Conservation (phyloP, 176 grass and related monocot species). For the Leersia perrieri region DNA sequence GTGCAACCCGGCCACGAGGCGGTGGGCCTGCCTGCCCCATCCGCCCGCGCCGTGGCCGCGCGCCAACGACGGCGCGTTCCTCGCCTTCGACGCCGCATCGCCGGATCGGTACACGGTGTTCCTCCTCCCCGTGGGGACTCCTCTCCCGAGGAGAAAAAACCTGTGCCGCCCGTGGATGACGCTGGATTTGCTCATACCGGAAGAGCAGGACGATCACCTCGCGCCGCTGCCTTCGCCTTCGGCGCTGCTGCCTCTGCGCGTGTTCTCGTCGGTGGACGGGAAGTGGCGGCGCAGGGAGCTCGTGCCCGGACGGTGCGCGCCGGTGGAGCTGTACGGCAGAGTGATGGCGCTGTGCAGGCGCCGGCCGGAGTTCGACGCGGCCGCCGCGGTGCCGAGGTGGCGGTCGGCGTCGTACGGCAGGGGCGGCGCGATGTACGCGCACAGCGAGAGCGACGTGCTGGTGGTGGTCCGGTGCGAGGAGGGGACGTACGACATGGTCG, state of each 20-base stretch:
- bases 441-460: background rate
- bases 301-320: background rate
- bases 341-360: background rate
- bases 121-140: background rate
- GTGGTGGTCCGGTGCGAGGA: background rate
- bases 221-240: no score
- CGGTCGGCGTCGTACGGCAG: background rate
- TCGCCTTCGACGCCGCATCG: background rate
- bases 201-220: no score
- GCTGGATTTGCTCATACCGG: conserved; percentile 13
- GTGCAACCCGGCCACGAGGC: conserved; percentile 23
- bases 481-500: conserved; percentile 23
- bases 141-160: background rate
- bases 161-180: background rate
- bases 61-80: background rate
- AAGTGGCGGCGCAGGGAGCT: background rate
- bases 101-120: background rate
- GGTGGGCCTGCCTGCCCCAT: background rate
- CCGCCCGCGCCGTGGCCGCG: background rate
- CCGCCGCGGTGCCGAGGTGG: background rate
- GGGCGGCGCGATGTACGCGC: background rate
- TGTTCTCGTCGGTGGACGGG: conserved; percentile 15
- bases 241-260: background rate
- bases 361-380: background rate
- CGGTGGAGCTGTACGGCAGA: background rate